Evolutionary conservation across 2,329 filamentous ascomycete species (phyloP), one percentile per base, ranked within the genome.

Genomic region (Alternaria sp.): DNA sequence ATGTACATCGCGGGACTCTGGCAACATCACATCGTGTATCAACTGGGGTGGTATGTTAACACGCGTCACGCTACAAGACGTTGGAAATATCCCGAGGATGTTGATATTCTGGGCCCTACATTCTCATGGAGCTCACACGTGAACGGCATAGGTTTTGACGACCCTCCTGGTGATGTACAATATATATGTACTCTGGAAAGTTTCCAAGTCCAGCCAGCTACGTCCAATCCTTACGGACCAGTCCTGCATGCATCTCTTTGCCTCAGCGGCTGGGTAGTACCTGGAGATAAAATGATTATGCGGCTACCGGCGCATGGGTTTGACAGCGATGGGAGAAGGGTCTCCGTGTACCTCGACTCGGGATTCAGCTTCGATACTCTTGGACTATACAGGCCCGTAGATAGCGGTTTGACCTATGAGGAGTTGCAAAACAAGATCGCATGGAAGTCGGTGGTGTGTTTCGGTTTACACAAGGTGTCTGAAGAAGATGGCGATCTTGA

Each of bases 111-210:
- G n/a, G 46, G 25, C 2, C 46, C 46, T 1, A 28, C 46, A 0
- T 49, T 49, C 10, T 28, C 46, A 0, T 49, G 46, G 46, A 49
- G 46, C 46, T 49, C 46, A 2, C 23, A 28, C n/a, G 46, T 5
- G 10, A 6, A 6, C 6, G 0, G 4, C 4, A 5, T 47, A 9
- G 3, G 11, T 10, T 26, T 10, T 4, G 8, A 10, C 3, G 25
- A 10, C 2, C 25, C 8, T 3, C 3, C 9, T 26, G 9, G 4
- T 1, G 2, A 11, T 11, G 26, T 1, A 11, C 14, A 4, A 6
- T 4, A 3, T 18, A 49, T 14, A 18, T 49, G 45, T 12, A 12
- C 15, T 18, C 20, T 28, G 25, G 6, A 49, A 28, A 28, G 25
- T 10, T 49, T 18, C 9, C 3, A 20, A 15, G 6, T 20, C 10